phyloP scores from a whole-genome alignment of 2,329 filamentous ascomycete species.

The Aspergillus latus region DNA sequence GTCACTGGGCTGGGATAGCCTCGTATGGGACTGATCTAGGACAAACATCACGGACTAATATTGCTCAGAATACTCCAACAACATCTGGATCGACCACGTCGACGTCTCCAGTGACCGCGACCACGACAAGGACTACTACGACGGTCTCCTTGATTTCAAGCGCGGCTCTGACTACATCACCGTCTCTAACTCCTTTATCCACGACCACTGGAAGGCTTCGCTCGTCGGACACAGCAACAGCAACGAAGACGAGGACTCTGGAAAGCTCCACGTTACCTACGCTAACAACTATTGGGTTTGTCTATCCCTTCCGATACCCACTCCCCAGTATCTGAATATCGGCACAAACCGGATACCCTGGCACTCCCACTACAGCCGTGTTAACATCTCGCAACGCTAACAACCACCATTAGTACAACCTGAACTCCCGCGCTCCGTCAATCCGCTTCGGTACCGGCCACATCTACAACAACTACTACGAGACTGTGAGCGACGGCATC shows the following conservation, averaged over 20 bases:
- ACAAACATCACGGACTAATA: neutral
- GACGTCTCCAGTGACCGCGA: constrained; percentile 61
- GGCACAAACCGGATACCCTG: too few relatives aligned
- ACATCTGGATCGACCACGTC: constrained; percentile 68
- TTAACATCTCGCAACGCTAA: too few relatives aligned
- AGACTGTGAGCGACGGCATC: constrained; percentile 51
- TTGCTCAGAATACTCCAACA: constrained; percentile 35
- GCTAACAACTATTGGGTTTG: constrained; percentile 62
- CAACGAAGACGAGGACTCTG: constrained; percentile 60
- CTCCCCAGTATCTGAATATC: too few relatives aligned
- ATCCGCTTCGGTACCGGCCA: constrained; percentile 68
- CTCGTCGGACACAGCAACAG: constrained; percentile 60
- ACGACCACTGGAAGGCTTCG: constrained; percentile 64
- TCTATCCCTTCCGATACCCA: too few relatives aligned
- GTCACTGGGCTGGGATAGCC: neutral
- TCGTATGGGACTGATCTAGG: neutral
- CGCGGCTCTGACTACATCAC: constrained; percentile 61
- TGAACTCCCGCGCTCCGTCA: constrained; percentile 63
- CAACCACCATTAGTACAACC: constrained; percentile 65
- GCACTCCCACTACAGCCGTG: too few relatives aligned
- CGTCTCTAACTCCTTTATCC: constrained; percentile 54
- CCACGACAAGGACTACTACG: constrained; percentile 68
- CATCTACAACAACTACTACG: constrained; percentile 56
- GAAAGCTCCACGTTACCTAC: constrained; percentile 64
- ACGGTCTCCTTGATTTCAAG: constrained; percentile 64